These are phyloP conservation scores for Microdochium paspali DNA, from an alignment of 2,329 filamentous ascomycete genomes.

Conservation along the genomic window DNA sequence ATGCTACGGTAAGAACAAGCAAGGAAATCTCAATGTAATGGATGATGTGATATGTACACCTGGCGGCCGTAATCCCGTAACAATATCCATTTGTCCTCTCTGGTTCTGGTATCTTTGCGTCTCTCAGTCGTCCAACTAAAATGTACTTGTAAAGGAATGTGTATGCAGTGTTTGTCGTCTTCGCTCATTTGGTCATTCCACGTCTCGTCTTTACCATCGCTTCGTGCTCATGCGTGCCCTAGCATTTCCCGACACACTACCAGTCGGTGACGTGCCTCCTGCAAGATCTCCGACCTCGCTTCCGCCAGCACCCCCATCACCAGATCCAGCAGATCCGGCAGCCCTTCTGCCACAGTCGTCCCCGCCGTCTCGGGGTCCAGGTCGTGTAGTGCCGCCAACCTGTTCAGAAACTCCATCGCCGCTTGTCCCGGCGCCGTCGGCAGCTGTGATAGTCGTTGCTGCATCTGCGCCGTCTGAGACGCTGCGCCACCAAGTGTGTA, in stretches of 20 bases:
- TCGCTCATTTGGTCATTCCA: no score
- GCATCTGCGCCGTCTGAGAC: constrained; percentile 20
- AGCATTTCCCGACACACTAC: constrained; percentile 55
- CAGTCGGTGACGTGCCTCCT: constrained; percentile 66
- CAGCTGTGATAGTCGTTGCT: constrained; percentile 50
- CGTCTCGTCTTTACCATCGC: neutral
- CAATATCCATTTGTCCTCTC: no score
- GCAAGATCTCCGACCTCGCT: constrained; percentile 56
- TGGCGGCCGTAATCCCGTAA: no score
- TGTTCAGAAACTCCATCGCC: neutral
- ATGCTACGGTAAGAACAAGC: no score
- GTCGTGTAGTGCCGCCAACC: neutral
- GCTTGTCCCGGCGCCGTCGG: constrained; percentile 17
- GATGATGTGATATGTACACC: no score
- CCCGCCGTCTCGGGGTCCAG: neutral
- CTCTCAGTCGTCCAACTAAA: no score
- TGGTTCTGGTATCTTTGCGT: no score
- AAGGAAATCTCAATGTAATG: no score
- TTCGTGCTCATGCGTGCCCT: no score
- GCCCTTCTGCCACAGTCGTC: constrained; percentile 12
- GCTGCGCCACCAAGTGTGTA: constrained; percentile 29
- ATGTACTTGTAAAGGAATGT: no score
- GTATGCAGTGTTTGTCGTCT: no score
- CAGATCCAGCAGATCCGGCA: constrained; percentile 35
- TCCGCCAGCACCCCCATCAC: constrained; percentile 30